A percentile compares a stretch with the other conserved stretches of the same genome.
Evolutionary conservation across 2,329 filamentous ascomycete genomes (phyloP).

Genomic region (Venturia carpophila): DNA sequence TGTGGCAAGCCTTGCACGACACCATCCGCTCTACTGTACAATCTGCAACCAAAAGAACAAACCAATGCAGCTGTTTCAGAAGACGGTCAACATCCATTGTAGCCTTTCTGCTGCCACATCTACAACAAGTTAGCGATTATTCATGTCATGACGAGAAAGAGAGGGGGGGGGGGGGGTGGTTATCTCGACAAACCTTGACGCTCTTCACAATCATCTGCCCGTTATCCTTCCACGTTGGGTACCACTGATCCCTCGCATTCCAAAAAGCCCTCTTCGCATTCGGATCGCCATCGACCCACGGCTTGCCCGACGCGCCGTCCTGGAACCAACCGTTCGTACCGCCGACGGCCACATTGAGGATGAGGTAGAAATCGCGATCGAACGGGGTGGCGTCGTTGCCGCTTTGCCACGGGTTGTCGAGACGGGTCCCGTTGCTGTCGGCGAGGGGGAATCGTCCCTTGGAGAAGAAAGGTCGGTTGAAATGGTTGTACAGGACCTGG

Average conservation of each 20-base stretch:
- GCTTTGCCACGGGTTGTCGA: constrained; percentile 58
- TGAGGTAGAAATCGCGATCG: constrained; percentile 67
- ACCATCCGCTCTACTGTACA: no score
- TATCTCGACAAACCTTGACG: constrained; percentile 67
- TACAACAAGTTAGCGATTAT: not conserved
- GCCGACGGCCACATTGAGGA: constrained; percentile 68
- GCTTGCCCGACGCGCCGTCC: constrained; percentile 63
- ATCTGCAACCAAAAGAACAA: no score
- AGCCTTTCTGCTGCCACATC: constrained; percentile 43
- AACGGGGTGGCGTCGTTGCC: constrained; percentile 60
- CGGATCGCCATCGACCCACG: constrained; percentile 63
- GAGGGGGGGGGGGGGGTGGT: no score
- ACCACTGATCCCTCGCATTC: constrained; percentile 57
- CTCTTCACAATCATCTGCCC: constrained; percentile 61
- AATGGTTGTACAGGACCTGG: constrained; percentile 71
- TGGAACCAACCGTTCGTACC: constrained; percentile 78
- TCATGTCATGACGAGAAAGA: not conserved
- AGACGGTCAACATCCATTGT: constrained; percentile 36
- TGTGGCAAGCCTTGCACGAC: no score
- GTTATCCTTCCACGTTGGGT: constrained; percentile 57
- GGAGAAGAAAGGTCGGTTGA: constrained; percentile 59
- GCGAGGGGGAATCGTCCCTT: constrained; percentile 60
- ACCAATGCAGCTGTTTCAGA: not conserved
- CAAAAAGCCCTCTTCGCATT: constrained; percentile 71
- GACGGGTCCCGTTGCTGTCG: constrained; percentile 56